A percentile compares a stretch with the other conserved stretches of the same genome.
Evolutionary conservation across 1,284 basidiomycete genomes (phyloP).

Genomic region (Ustilago hordei): DNA sequence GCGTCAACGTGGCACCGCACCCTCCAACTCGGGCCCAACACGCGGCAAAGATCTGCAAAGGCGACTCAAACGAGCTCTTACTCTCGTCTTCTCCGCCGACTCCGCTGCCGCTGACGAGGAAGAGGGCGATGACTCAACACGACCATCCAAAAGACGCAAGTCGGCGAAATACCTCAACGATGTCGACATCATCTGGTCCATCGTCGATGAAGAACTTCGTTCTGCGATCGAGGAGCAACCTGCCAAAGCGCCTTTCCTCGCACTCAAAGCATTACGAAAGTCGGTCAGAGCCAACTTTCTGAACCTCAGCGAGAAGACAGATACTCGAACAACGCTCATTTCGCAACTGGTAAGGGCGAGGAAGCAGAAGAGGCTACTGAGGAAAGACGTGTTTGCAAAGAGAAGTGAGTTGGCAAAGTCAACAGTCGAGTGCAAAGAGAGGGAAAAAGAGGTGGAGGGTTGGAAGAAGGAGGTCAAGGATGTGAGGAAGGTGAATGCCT

Average conservation of each 20-base stretch:
- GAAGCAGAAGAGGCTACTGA: slow-evolving; percentile 36
- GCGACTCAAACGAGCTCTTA: slow-evolving; percentile 43
- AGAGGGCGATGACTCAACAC: slow-evolving; percentile 11
- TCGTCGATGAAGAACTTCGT: slow-evolving; percentile 48
- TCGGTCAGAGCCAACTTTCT: slow-evolving; percentile 34
- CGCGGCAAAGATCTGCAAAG: slow-evolving; percentile 36
- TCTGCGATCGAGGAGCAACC: slow-evolving; percentile 47
- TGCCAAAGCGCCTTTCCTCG: slow-evolving; percentile 42
- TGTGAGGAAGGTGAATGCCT: slow-evolving; percentile 33
- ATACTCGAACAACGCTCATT: slow-evolving; percentile 39
- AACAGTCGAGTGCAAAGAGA: slow-evolving; percentile 26
- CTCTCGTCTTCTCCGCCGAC: slow-evolving; percentile 40
- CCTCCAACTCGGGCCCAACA: not conserved
- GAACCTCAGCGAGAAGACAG: slow-evolving; percentile 45
- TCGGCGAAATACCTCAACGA: slow-evolving; percentile 50
- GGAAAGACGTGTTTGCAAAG: slow-evolving; percentile 37
- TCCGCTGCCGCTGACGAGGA: slow-evolving; percentile 12
- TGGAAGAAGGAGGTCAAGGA: slow-evolving; percentile 37
- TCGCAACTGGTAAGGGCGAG: slow-evolving; percentile 36
- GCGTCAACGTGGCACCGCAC: slow-evolving; percentile 13
- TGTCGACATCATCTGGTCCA: slow-evolving; percentile 51
- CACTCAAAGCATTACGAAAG: slow-evolving; percentile 44
- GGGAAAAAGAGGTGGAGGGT: slow-evolving; percentile 37
- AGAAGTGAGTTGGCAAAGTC: slow-evolving; percentile 28
- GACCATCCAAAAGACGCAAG: slow-evolving; percentile 27